Base-by-base conservation (phyloP, 768 basidiomycete genomes). In the Agrocybe pediades region DNA sequence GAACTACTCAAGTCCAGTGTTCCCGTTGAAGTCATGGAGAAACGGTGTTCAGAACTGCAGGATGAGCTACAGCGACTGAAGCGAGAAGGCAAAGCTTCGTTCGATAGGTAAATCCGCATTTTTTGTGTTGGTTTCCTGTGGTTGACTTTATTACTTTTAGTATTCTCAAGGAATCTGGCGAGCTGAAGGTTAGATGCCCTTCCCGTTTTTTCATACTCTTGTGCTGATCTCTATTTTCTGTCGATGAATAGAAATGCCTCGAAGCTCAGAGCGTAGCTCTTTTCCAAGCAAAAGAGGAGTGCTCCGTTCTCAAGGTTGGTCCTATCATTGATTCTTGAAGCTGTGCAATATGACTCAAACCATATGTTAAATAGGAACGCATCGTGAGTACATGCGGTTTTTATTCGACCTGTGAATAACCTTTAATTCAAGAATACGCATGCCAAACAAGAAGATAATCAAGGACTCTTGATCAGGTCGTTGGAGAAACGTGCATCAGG, bases 281-380 rank as follows among this genome's bases (percentile, higher is more conserved):
- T n/a, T 64, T 62, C 54, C 56, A 60, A 16, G 40, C 58, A 2
- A 63, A 63, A 46, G 59, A 63, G 24, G 56, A 62, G 30, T 55
- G 53, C 17, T 20, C 44, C 2, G 21, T 41, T 24, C 15, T 56
- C 30, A 62, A 62, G 54, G 62, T 56, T 23, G 29, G 20, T 26
- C 11, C n/a, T 9, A 6, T 6, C 20, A 11, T n/a, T 20, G 15
- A 9, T 41, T 23, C 20, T 25, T 48, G 13, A 54, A 11, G 1
- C 21, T 36, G 4, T 15, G 33, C 5, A 36, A 7, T 7, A 13
- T 36, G 13, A 29, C 5, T 23, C 9, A 48, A 19, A 17, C 21
- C 24, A 39, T 13, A 15, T 9, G 16, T 6, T 3, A 21, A 41
- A 25, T 29, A 60, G 59, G 59, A 57, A 49, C 59, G 50, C 8